Evolutionary conservation across 2,329 filamentous ascomycete species (phyloP).

Genomic region (Pseudogymnoascus sp.): DNA sequence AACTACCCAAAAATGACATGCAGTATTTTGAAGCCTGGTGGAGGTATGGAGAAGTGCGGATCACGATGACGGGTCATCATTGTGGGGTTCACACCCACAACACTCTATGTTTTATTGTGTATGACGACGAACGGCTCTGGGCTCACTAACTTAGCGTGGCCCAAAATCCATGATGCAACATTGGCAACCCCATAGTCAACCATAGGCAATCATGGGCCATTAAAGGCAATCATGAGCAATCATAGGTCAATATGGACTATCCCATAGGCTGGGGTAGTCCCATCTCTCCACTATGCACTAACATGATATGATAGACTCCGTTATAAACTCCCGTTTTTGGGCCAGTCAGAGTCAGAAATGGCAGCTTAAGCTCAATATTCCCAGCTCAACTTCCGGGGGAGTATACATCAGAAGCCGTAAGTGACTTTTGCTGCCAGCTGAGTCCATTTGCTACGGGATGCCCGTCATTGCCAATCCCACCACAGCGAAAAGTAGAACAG

Average conservation of each 20-base stretch:
- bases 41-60: slow-evolving; percentile 1
- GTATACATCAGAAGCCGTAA: neutral
- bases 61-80: neutral
- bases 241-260: neutral
- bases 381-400: neutral
- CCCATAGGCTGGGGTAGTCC: slow-evolving; percentile 3
- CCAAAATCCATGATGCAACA: slow-evolving; percentile 5
- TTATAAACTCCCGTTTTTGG: neutral
- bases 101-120: neutral
- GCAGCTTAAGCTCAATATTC: slow-evolving; percentile 3
- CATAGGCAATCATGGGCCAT: neutral
- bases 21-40: neutral
- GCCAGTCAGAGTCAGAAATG: neutral
- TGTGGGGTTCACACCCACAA: neutral
- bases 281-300: slow-evolving; percentile 6
- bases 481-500: neutral
- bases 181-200: slow-evolving; percentile 5
- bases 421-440: neutral
- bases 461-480: neutral
- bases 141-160: slow-evolving; percentile 1
- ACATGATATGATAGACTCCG: slow-evolving; percentile 5
- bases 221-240: neutral
- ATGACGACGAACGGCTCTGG: slow-evolving; percentile 1
- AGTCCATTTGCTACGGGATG: neutral
- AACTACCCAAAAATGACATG: neutral